Conservation (phyloP, 495 filamentous ascomycete genomes). For the Aspergillus ostianus region DNA sequence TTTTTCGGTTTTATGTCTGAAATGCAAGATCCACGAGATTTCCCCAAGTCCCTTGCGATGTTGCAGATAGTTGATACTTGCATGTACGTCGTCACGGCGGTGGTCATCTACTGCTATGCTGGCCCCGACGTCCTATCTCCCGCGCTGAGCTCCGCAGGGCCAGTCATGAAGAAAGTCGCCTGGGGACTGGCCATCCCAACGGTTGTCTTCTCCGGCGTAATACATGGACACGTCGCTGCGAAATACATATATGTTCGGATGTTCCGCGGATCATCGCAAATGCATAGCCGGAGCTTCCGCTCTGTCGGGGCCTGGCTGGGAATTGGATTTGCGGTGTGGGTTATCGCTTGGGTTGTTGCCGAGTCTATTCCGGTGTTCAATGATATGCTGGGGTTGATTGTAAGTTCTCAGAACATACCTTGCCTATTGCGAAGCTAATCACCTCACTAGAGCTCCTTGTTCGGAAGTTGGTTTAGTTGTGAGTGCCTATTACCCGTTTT, state of each 20-base stretch:
- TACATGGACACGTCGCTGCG: constrained; percentile 59
- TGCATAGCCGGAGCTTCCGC: constrained; percentile 54
- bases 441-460: constrained; percentile 30
- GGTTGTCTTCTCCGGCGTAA: constrained; percentile 43
- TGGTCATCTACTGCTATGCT: constrained; percentile 68
- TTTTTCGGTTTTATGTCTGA: constrained; percentile 78
- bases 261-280: constrained; percentile 53
- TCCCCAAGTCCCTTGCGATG: constrained; percentile 60
- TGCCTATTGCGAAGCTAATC: constrained; percentile 7
- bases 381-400: constrained; percentile 56
- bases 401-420: constrained; percentile 15
- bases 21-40: constrained; percentile 64
- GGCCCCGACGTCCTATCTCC: constrained; percentile 69
- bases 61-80: constrained; percentile 64
- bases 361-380: constrained; percentile 73
- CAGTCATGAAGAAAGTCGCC: constrained; percentile 62
- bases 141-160: constrained; percentile 63
- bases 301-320: constrained; percentile 53
- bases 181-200: constrained; percentile 80
- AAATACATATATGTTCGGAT: constrained; percentile 68
- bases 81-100: constrained; percentile 54
- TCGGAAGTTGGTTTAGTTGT: constrained; percentile 45
- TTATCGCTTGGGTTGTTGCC: constrained; percentile 68
- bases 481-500: constrained; percentile 3
- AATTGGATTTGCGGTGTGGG: constrained; percentile 55